Evolutionary conservation across 1,139 yeast species (phyloP).

Genomic region (Debaryomyces subglobosus): DNA sequence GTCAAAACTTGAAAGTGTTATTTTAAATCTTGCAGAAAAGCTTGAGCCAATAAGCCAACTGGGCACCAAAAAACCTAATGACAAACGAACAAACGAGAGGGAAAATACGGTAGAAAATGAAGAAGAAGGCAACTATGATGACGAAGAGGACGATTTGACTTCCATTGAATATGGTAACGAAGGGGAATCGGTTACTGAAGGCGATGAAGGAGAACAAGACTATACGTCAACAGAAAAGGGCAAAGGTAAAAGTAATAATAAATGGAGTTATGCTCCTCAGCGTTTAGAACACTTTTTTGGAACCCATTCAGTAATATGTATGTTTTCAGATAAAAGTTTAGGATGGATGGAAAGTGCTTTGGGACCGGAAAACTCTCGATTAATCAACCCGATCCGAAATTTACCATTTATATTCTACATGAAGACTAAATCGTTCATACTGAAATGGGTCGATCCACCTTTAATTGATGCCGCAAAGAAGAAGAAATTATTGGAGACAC

Average conservation of each 20-base stretch:
- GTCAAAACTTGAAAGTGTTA: constrained; percentile 26
- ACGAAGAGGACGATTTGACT: constrained; percentile 5
- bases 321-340: constrained; percentile 40
- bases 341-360: constrained; percentile 35
- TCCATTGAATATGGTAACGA: constrained; percentile 5
- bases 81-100: background rate
- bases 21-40: constrained; percentile 23
- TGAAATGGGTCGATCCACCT: constrained; percentile 41
- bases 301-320: constrained; percentile 41
- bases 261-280: background rate
- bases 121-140: background rate
- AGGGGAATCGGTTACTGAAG: background rate
- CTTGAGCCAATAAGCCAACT: constrained; percentile 10
- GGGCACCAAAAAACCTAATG: background rate
- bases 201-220: constrained; percentile 3
- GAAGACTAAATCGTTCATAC: constrained; percentile 23
- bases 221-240: background rate
- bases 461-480: constrained; percentile 25
- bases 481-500: constrained; percentile 25
- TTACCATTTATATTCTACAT: constrained; percentile 32
- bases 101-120: background rate
- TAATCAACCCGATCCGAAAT: constrained; percentile 33
- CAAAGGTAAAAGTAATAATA: background rate
- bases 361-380: constrained; percentile 24
- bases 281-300: constrained; percentile 31